Evolutionary conservation across 441 rosid species (phyloP).

Genomic region (Theobroma grandiflorum): DNA sequence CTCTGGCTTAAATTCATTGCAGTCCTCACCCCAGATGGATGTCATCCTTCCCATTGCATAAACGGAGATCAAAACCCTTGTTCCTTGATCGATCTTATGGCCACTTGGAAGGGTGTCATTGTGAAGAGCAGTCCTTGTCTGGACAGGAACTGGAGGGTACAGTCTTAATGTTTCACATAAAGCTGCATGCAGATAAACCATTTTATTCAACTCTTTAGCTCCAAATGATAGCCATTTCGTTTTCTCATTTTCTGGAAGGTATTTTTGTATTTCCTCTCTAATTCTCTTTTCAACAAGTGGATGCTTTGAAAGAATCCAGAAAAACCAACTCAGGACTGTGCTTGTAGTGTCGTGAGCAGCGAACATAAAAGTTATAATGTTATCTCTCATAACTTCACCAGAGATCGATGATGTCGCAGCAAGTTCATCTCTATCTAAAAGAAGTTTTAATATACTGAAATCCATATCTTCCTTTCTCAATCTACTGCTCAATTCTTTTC

Average conservation of each 20-base stretch:
- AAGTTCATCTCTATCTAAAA: background rate
- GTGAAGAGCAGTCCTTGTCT: slow-evolving; percentile 10
- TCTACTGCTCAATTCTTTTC: background rate
- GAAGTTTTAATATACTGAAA: background rate
- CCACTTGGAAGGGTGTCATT: slow-evolving; percentile 27
- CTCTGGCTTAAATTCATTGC: slow-evolving; percentile 30
- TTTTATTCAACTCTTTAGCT: slow-evolving; percentile 13
- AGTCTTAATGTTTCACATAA: slow-evolving; percentile 31
- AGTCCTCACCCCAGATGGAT: slow-evolving; percentile 27
- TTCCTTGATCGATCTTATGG: background rate
- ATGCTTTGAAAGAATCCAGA: slow-evolving; percentile 32
- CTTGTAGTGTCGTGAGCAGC: slow-evolving; percentile 29
- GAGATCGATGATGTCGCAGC: too few relatives aligned
- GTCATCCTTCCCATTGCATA: slow-evolving; percentile 30
- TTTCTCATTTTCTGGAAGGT: background rate
- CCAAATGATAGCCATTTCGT: background rate
- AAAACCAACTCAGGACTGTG: slow-evolving; percentile 35
- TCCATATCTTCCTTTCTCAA: background rate
- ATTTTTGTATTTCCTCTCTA: slow-evolving; percentile 17
- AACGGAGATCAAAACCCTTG: background rate
- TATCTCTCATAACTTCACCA: slow-evolving; percentile 25
- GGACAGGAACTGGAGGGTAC: slow-evolving; percentile 22
- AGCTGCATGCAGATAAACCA: slow-evolving; percentile 36
- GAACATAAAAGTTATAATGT: slow-evolving; percentile 18
- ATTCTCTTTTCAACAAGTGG: slow-evolving; percentile 25